Conservation (phyloP, 148 eudicot genomes). For the Cornus kousa region DNA sequence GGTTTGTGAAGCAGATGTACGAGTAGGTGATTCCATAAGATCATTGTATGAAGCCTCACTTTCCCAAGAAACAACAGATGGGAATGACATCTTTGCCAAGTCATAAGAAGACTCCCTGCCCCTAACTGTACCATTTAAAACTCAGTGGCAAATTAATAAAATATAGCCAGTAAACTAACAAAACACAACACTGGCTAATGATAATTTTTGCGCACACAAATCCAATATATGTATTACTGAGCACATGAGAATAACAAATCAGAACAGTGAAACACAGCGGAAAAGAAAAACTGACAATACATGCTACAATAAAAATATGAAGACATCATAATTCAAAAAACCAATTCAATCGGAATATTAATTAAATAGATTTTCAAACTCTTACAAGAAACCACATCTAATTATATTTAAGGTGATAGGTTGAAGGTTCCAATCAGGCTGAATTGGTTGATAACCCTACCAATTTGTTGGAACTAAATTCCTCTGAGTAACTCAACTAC, state of each 20-base stretch:
- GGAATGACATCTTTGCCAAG: slow-evolving; percentile 44
- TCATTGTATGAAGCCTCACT: slow-evolving; percentile 42
- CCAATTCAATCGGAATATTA: too few relatives aligned
- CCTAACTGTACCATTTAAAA: slow-evolving; percentile 49
- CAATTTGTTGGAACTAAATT: background rate
- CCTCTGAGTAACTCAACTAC: background rate
- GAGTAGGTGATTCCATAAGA: slow-evolving; percentile 34
- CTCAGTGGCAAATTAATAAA: background rate
- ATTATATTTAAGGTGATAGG: background rate
- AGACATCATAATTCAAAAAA: background rate
- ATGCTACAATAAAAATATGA: background rate
- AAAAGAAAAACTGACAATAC: background rate
- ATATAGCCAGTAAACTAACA: background rate
- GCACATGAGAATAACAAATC: background rate
- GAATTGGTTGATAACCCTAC: background rate
- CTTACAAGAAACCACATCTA: background rate
- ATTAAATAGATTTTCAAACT: background rate
- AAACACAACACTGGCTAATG: background rate
- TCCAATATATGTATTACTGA: background rate
- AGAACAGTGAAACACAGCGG: background rate
- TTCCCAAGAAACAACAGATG: slow-evolving; percentile 42
- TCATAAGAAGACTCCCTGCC: slow-evolving; percentile 50
- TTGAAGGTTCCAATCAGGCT: background rate
- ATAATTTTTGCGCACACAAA: background rate
- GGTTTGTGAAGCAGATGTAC: slow-evolving; percentile 39